These are phyloP conservation scores for Sporothrix humicola DNA, from an alignment of 2,329 filamentous ascomycete species.

Conservation along the genomic window DNA sequence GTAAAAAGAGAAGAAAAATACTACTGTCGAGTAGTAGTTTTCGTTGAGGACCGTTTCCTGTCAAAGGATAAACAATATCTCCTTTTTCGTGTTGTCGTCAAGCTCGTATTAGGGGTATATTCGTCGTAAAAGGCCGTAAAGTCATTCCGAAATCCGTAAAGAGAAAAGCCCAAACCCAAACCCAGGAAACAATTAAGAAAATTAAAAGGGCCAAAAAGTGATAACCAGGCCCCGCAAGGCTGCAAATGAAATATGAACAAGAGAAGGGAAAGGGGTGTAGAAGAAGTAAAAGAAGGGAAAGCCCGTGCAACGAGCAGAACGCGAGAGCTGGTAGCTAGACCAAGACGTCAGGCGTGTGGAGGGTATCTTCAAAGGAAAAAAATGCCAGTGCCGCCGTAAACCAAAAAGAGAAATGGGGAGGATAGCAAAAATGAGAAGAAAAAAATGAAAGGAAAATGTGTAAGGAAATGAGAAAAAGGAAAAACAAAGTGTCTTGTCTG, in stretches of 20 bases:
- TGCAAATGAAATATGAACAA: constrained; percentile 40
- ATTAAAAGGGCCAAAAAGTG: constrained; percentile 17
- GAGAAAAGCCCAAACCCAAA: constrained; percentile 33
- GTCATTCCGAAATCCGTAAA: constrained; percentile 34
- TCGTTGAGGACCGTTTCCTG: neutral
- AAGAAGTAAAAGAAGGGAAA: constrained; percentile 36
- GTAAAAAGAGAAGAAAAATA: constrained; percentile 12
- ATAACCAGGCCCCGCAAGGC: constrained; percentile 9
- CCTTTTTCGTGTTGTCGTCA: constrained; percentile 21
- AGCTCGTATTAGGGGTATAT: constrained; percentile 33
- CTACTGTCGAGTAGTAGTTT: neutral
- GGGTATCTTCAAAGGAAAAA: constrained; percentile 39
- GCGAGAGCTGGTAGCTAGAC: constrained; percentile 25
- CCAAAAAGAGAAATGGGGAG: constrained; percentile 37
- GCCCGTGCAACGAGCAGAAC: constrained; percentile 31
- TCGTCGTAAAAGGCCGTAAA: constrained; percentile 36
- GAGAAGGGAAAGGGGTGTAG: constrained; percentile 38
- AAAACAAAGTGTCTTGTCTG: constrained; percentile 29
- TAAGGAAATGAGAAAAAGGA: constrained; percentile 33
- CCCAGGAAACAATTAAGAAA: constrained; percentile 31
- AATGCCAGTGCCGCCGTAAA: constrained; percentile 32
- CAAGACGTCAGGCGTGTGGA: constrained; percentile 17
- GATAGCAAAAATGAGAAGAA: constrained; percentile 37
- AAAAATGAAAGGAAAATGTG: constrained; percentile 26
- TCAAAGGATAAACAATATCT: constrained; percentile 34